phyloP scores from a whole-genome alignment of 176 grass and related monocot species.

The Calamus simplicifolius region DNA sequence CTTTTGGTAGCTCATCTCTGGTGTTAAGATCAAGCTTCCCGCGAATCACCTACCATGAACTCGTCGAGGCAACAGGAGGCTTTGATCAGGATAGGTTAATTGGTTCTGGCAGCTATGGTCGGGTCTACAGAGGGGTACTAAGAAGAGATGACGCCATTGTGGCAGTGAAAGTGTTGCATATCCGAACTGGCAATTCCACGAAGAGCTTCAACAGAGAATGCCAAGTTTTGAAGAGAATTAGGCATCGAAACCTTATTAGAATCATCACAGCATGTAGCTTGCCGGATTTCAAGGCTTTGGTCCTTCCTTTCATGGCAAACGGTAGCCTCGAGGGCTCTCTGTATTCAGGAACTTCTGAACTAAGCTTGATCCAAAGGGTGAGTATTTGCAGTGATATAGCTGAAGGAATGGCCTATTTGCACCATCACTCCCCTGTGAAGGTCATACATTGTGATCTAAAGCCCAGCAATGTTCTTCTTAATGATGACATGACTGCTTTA shows the following conservation, averaged over 20 bases:
- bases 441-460: slow-evolving; percentile 49
- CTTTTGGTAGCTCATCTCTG: slow-evolving; percentile 41
- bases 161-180: slow-evolving; percentile 85
- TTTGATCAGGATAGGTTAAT: slow-evolving; percentile 51
- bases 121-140: slow-evolving; percentile 61
- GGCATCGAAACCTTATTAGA: slow-evolving; percentile 88
- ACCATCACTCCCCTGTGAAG: slow-evolving; percentile 36
- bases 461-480: slow-evolving; percentile 51
- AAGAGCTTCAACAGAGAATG: slow-evolving; percentile 90
- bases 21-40: slow-evolving; percentile 71
- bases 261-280: slow-evolving; percentile 86
- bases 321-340: slow-evolving; percentile 85
- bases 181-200: slow-evolving; percentile 74
- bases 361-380: slow-evolving; percentile 48
- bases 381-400: slow-evolving; percentile 34
- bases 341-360: slow-evolving; percentile 33
- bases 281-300: slow-evolving; percentile 89
- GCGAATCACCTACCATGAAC: slow-evolving; percentile 69
- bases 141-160: slow-evolving; percentile 55
- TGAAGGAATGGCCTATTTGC: slow-evolving; percentile 31
- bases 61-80: slow-evolving; percentile 60
- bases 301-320: slow-evolving; percentile 91
- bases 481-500: slow-evolving; percentile 35
- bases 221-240: slow-evolving; percentile 85
- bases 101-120: slow-evolving; percentile 74